These are phyloP conservation scores for Aspergillus bridgeri DNA, from an alignment of 495 filamentous ascomycete species.

Conservation along the genomic window DNA sequence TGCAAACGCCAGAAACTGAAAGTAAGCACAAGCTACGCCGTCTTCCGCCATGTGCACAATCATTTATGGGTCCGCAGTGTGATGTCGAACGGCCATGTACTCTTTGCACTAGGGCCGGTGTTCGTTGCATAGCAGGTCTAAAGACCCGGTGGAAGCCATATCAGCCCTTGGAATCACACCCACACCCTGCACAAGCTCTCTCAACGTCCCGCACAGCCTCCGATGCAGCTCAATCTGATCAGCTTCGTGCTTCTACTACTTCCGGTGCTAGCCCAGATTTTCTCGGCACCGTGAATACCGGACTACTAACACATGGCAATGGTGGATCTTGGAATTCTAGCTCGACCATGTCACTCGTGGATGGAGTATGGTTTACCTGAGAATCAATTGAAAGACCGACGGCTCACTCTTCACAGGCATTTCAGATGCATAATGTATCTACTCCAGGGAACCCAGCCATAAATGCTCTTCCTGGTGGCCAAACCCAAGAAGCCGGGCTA, in stretches of 20 bases:
- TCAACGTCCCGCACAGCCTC: background rate
- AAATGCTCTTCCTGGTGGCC: conserved; percentile 24
- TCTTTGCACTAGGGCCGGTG: conserved; percentile 7
- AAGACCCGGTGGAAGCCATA: conserved; percentile 23
- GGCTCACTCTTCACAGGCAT: conserved; percentile 15
- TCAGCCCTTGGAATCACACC: conserved; percentile 31
- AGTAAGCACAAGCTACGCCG: background rate
- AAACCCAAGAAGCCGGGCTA: background rate
- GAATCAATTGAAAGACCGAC: background rate
- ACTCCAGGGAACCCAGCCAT: conserved; percentile 14
- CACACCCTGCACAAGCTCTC: background rate
- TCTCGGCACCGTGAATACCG: background rate
- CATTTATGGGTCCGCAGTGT: conserved; percentile 3
- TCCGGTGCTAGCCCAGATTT: background rate
- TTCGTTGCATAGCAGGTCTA: conserved; percentile 1
- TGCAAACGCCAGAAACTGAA: conserved; percentile 14
- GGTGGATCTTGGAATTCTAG: conserved; percentile 17
- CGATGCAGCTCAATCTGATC: conserved; percentile 7
- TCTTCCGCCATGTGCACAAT: no score
- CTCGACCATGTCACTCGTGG: conserved; percentile 28
- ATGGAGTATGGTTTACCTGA: conserved; percentile 16
- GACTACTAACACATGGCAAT: background rate
- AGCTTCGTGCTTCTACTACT: conserved; percentile 30
- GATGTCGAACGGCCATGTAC: conserved; percentile 17
- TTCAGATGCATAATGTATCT: conserved; percentile 22